Conservation (phyloP, 2,329 filamentous ascomycete genomes). For the Fusarium falciforme region DNA sequence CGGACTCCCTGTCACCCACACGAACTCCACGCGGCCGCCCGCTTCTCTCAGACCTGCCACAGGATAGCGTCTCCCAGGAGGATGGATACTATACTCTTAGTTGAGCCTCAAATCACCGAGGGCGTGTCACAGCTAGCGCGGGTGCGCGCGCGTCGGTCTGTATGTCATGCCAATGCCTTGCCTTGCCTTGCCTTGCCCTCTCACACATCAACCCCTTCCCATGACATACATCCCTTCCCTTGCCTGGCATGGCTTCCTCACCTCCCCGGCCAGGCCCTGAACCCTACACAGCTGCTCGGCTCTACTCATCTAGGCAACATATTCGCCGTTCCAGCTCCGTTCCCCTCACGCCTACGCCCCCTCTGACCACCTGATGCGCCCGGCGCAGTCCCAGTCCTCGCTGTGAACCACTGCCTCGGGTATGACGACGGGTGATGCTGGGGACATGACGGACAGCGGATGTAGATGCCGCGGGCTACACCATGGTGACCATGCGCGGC, state of each 20-base stretch:
- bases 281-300: slow-evolving; percentile 17
- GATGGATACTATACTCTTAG: slow-evolving; percentile 8
- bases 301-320: slow-evolving; percentile 14
- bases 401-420: slow-evolving; percentile 24
- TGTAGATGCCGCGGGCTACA: slow-evolving; percentile 27
- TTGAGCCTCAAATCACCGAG: slow-evolving; percentile 39
- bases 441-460: slow-evolving; percentile 18
- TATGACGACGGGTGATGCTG: slow-evolving; percentile 18
- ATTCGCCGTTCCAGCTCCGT: slow-evolving; percentile 5
- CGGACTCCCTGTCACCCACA: not conserved
- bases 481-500: slow-evolving; percentile 38
- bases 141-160: not conserved
- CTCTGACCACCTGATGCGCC: slow-evolving; percentile 24
- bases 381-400: slow-evolving; percentile 6
- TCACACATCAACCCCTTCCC: not conserved
- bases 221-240: not conserved
- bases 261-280: not conserved
- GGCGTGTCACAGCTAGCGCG: slow-evolving; percentile 16
- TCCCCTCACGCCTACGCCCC: slow-evolving; percentile 2
- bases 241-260: not conserved
- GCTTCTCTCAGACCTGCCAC: not conserved
- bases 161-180: not conserved
- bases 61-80: slow-evolving; percentile 14
- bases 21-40: not conserved
- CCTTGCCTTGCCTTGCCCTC: not conserved